Evolutionary conservation across 2,329 filamentous ascomycete genomes (phyloP).

Genomic region (Fusarium udum): DNA sequence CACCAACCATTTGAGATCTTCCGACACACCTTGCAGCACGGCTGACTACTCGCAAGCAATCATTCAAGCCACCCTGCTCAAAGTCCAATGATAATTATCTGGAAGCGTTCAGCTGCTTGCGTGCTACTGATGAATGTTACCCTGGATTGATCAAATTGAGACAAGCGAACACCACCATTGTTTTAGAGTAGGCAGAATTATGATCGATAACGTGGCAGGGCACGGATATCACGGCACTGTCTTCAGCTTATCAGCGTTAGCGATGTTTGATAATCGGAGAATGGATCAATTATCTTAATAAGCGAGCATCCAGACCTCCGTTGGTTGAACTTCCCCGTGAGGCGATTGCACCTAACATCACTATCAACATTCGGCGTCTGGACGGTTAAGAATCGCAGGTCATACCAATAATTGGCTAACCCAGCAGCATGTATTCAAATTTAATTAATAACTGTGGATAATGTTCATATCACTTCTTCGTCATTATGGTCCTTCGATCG

Average conservation of each 20-base stretch:
- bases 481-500: background rate
- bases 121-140: rapidly evolving
- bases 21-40: background rate
- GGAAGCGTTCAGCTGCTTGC: rapidly evolving
- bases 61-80: background rate
- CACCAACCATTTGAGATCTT: background rate
- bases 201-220: background rate
- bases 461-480: background rate
- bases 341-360: no score
- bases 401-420: no score
- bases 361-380: no score
- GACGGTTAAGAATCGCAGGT: no score
- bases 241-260: background rate
- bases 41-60: background rate
- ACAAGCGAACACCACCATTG: background rate
- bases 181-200: background rate
- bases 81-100: background rate
- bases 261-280: background rate
- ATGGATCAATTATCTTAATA: background rate
- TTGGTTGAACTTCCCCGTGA: background rate
- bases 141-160: rapidly evolving
- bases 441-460: background rate
- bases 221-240: background rate
- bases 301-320: background rate
- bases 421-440: no score